Base-by-base conservation (phyloP, 164 flowering plant species). In the Magnolia officinalis region DNA sequence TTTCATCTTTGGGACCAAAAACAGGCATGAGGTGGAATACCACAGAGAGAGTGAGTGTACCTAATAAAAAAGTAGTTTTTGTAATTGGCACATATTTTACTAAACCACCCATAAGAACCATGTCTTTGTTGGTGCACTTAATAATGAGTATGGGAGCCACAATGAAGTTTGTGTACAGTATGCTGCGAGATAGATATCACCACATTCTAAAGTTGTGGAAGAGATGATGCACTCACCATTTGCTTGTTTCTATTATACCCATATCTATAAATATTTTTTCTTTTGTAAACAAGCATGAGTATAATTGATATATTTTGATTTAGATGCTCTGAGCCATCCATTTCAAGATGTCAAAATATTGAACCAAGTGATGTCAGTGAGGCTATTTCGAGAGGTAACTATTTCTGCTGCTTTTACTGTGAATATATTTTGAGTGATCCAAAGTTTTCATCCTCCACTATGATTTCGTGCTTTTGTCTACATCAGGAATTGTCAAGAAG, bases 371-470 rank as follows among this genome's bases (percentile, higher is more conserved):
- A 81, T 55, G 72, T 80, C 50, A 79, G 79, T 80, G 88, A 85
- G 64, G 83, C 80, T 75, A 72, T 73, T 78, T 79, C 80, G 20
- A 77, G 67, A 86, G 89, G 94, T 89, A 73, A 64, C 49, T 21
- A 51, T 26, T 6, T 18, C 21, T 24, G 7, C 37, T 69, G 24
- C 50, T 68, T 71, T 50, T 9, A 21, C 23, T 4, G 6, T 70
- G 70, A n/a, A 63, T 29, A 45, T 55, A 50, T 64, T 64, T 19
- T 8, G 23, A 45, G 52, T 55, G 50, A 58, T n/a, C 21, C 67
- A 45, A 10, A 26, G 10, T 45, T 24, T 59, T 21, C 21, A 10
- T 13, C 29, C 14, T 19, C 50, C 7, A 50, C 73, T 78, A 63
- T 37, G 8, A 29, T 70, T 58, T 70, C 0, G 18, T 8, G 58